These are phyloP conservation scores for Nicotiana otophora DNA, from an alignment of 257 asterid species.

Conservation along the genomic window DNA sequence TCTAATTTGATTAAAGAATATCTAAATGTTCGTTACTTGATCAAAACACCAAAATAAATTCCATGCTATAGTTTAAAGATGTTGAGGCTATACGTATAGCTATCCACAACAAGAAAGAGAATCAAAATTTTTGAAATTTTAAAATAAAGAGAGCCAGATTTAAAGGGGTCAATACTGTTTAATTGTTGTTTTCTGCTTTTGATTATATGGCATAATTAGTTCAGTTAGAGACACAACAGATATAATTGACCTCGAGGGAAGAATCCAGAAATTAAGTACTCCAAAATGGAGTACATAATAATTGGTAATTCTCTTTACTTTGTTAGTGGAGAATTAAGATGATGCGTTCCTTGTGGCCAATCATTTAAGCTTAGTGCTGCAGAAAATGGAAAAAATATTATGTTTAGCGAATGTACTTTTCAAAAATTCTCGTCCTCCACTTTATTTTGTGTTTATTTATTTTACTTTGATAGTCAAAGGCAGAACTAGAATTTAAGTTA, in stretches of 20 bases:
- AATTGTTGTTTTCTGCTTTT: neutral
- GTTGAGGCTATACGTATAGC: neutral
- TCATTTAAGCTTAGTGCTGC: constrained; percentile 9
- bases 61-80: neutral
- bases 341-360: constrained; percentile 34
- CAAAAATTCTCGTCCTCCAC: neutral
- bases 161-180: constrained; percentile 9
- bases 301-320: neutral
- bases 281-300: neutral
- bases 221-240: neutral
- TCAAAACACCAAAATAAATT: too few species aligned
- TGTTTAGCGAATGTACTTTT: neutral
- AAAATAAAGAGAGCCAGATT: neutral
- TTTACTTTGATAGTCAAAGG: neutral
- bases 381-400: neutral
- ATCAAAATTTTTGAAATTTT: neutral
- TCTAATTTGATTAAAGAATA: too few species aligned
- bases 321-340: constrained; percentile 18
- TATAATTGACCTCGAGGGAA: neutral
- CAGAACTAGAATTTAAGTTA: neutral
- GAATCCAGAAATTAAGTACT: neutral
- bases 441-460: neutral
- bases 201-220: neutral
- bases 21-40: too few species aligned
- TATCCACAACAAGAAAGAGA: neutral